Evolutionary conservation across 208 protist species (phyloP), one percentile per base, ranked within the genome.

Genomic region (Trypanosomatidae sp.): DNA sequence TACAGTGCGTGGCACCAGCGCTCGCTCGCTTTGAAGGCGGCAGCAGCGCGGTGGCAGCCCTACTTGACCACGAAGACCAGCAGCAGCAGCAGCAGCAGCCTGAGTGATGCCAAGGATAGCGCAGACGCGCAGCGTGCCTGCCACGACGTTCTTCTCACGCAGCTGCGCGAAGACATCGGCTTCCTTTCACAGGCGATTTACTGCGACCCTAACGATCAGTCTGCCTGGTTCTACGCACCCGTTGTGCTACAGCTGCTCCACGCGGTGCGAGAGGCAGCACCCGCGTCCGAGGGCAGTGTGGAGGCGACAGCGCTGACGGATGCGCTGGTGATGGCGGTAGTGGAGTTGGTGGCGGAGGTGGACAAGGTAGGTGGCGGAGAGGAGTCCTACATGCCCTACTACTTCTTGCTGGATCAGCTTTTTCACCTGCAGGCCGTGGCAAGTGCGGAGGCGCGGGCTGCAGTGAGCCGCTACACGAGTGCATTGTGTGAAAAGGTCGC

Each of bases 1-100:
- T 99, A 99, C 85, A 99, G 96, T 49, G 97, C 98, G 25, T 99
- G 97, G 98, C 98, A 99, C 87, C 91, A 98, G 71, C 88, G 98
- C 19, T 89, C 79, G 3, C 65, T 94, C 4, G 83, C 87, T 25
- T 9, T 96, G 5, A 76, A 81, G 10, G 56, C 70, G 1, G 87
- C 86, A 5, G 75, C 85, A 28, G 49, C 69, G 3, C 79, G 83
- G 10, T 71, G 79, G 60, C 52, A 73, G 5, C 53, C 3, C 0
- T n/a, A n/a, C n/a, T n/a, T n/a, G n/a, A n/a, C n/a, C n/a, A n/a
- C n/a, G n/a, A n/a, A n/a, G n/a, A 59, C 69, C 4, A 46, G 39
- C 12, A 46, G 39, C 10, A 19, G 22, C 49, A 9, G 62, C 30
- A 1, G 13, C 17, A 22, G 39, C 22, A 7, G 28, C 28, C 36